These are phyloP conservation scores for Diaporthe ilicicola DNA, from an alignment of 2,329 filamentous ascomycete species.

Conservation along the genomic window DNA sequence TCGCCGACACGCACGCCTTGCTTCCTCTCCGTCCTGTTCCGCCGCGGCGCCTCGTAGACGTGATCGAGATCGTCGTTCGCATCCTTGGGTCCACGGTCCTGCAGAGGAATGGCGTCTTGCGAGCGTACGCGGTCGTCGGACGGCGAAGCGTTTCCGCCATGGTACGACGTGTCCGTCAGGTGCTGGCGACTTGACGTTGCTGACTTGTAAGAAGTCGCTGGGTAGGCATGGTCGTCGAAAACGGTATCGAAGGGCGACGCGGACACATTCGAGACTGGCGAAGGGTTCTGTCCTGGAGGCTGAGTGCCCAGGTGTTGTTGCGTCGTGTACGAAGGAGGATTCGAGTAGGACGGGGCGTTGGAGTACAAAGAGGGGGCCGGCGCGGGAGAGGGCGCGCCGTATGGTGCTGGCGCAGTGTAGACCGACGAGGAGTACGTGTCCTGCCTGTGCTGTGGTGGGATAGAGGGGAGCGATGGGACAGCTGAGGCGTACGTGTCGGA, in stretches of 20 bases:
- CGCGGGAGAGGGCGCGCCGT: conserved; percentile 52
- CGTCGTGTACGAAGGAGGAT: conserved; percentile 45
- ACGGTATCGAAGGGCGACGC: conserved; percentile 70
- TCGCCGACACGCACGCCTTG: conserved; percentile 64
- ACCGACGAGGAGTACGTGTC: conserved; percentile 29
- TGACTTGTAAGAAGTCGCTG: conserved; percentile 54
- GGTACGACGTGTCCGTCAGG: conserved; percentile 64
- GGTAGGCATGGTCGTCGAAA: conserved; percentile 74
- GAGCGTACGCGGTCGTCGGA: conserved; percentile 43
- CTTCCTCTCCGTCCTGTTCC: conserved; percentile 45
- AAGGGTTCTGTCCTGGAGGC: conserved; percentile 34
- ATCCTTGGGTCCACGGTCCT: conserved; percentile 56
- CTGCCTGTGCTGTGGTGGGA: conserved; percentile 27
- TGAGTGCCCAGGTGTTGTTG: conserved; percentile 45
- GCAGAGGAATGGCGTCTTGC: conserved; percentile 65
- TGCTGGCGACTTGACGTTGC: conserved; percentile 48
- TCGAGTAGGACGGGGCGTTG: conserved; percentile 41
- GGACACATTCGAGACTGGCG: conserved; percentile 37
- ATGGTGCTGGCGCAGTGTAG: conserved; percentile 48
- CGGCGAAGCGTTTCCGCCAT: conserved; percentile 54
- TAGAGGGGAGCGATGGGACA: conserved; percentile 15
- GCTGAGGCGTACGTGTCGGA: conserved; percentile 25
- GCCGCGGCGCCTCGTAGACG: conserved; percentile 65
- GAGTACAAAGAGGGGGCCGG: conserved; percentile 42
- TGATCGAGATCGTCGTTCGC: conserved; percentile 59